phyloP scores from a whole-genome alignment of 192 early-diverging fungal species.

The Phycomyces blakesleeanus region DNA sequence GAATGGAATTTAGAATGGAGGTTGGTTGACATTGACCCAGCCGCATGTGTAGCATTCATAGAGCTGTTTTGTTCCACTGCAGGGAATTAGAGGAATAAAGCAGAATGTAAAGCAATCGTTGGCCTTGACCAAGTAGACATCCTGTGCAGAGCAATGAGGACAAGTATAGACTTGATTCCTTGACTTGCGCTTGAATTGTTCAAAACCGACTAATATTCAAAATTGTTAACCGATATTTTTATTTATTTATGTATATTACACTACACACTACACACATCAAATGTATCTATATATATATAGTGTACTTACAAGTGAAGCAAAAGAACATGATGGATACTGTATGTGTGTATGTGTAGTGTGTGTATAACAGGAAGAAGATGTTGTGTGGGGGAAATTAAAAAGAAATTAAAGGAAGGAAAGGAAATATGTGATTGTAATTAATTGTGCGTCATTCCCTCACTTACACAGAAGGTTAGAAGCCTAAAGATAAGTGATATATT shows the following conservation, averaged over 20 bases:
- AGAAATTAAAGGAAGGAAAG: too few relatives aligned
- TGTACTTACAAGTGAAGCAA: constrained; percentile 33
- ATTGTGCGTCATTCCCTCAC: too few relatives aligned
- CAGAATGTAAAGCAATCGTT: constrained; percentile 37
- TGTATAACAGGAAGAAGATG: background rate
- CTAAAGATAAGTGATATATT: too few relatives aligned
- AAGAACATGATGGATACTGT: constrained; percentile 30
- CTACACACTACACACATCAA: too few relatives aligned
- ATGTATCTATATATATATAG: too few relatives aligned
- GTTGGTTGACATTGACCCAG: constrained; percentile 31
- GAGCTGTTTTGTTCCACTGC: constrained; percentile 18
- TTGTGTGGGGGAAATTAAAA: background rate
- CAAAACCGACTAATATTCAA: constrained; percentile 28
- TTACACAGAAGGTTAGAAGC: too few relatives aligned
- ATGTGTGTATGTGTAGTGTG: too few relatives aligned
- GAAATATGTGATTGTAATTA: too few relatives aligned
- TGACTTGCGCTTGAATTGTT: constrained; percentile 24
- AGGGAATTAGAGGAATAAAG: constrained; percentile 36
- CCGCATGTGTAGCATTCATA: constrained; percentile 38
- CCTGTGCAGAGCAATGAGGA: constrained; percentile 29
- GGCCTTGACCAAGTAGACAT: constrained; percentile 25
- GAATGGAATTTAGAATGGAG: constrained; percentile 16
- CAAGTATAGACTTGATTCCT: constrained; percentile 18
- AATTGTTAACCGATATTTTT: background rate
- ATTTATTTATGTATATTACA: background rate